These are phyloP conservation scores for Talaromyces sp. DNA, from an alignment of 2,329 filamentous ascomycete genomes.

Conservation along the genomic window DNA sequence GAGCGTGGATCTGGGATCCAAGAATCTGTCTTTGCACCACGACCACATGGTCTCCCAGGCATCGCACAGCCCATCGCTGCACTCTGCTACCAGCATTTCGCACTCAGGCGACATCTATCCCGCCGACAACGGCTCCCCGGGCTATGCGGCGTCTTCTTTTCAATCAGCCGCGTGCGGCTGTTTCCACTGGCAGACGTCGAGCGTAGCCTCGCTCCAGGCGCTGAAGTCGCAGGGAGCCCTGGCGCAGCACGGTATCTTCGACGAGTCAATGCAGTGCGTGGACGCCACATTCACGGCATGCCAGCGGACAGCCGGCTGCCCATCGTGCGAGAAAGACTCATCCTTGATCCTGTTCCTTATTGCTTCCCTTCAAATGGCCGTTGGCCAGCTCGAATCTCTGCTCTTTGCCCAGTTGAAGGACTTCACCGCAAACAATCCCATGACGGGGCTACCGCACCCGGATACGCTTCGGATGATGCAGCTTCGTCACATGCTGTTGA, in stretches of 20 bases:
- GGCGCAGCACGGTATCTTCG: background rate
- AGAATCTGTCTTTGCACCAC: constrained; percentile 1
- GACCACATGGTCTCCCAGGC: background rate
- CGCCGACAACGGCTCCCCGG: background rate
- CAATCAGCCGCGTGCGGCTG: constrained; percentile 5
- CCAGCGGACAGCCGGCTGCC: constrained; percentile 6
- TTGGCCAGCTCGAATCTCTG: constrained; percentile 1
- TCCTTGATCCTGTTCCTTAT: constrained; percentile 6
- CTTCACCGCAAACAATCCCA: background rate
- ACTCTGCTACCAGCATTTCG: background rate
- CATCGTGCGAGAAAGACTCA: constrained; percentile 10
- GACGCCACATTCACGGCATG: constrained; percentile 4
- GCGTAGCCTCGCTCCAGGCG: constrained; percentile 8
- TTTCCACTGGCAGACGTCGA: constrained; percentile 10
- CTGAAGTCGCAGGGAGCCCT: background rate
- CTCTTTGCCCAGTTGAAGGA: background rate
- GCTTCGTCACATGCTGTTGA: constrained; percentile 11
- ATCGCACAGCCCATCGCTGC: background rate
- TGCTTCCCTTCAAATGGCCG: constrained; percentile 11
- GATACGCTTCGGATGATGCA: background rate
- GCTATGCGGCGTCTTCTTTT: background rate
- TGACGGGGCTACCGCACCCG: background rate
- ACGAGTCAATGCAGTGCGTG: constrained; percentile 5
- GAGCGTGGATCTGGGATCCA: constrained; percentile 1
- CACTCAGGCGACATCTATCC: background rate